These are phyloP conservation scores for Litsea cubeba DNA, from an alignment of 164 flowering plant genomes.

Conservation along the genomic window DNA sequence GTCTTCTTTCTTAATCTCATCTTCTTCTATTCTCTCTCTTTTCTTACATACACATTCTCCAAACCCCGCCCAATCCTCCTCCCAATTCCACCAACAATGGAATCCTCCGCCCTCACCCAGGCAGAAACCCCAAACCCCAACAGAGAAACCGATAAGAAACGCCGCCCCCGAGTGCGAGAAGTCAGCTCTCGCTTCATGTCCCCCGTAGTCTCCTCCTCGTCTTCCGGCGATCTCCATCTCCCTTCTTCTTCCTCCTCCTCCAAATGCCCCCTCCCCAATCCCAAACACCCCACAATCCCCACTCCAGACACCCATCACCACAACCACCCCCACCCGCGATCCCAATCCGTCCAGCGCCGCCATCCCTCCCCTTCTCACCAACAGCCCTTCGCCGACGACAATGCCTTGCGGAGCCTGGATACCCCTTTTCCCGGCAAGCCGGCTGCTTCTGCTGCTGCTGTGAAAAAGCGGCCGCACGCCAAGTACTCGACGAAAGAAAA, in stretches of 20 bases:
- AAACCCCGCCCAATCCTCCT: background rate
- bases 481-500: background rate
- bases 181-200: slow-evolving; percentile 35
- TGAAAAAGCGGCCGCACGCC: background rate
- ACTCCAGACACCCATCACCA: background rate
- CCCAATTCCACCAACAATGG: background rate
- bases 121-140: background rate
- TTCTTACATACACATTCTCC: background rate
- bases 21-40: background rate
- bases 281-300: slow-evolving; percentile 12
- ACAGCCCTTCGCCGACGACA: background rate
- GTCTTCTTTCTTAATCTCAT: too few relatives aligned
- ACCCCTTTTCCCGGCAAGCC: background rate
- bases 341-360: slow-evolving; percentile 16
- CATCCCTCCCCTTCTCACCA: slow-evolving; percentile 3
- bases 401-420: background rate
- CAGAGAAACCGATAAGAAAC: background rate
- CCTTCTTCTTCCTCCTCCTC: slow-evolving; percentile 10
- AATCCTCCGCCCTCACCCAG: background rate
- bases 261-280: slow-evolving; percentile 10
- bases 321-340: slow-evolving; percentile 7
- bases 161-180: slow-evolving; percentile 25
- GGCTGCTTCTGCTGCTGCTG: background rate
- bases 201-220: slow-evolving; percentile 21
- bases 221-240: slow-evolving; percentile 22